Evolutionary conservation across 164 flowering plant genomes (phyloP).

Genomic region (Cinnamomum micranthum): DNA sequence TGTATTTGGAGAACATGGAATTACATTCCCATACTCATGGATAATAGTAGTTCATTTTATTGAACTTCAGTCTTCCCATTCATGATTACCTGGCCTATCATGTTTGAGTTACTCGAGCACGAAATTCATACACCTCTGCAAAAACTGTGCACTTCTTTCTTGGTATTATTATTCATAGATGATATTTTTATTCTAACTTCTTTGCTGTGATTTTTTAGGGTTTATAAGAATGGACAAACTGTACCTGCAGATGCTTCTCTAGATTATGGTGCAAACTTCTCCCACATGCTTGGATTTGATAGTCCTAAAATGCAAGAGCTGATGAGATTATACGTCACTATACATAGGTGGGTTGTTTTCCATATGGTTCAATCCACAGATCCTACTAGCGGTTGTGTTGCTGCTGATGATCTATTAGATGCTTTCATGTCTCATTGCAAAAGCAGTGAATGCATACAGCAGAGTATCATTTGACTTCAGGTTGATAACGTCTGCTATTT

Average conservation of each 20-base stretch:
- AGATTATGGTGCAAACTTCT: constrained; percentile 93
- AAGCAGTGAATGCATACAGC: no score
- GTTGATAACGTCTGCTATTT: not conserved
- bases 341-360: constrained; percentile 59
- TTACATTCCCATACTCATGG: no score
- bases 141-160: no score
- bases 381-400: not conserved
- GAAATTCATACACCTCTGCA: no score
- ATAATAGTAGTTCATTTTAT: no score
- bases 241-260: constrained; percentile 67
- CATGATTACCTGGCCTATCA: no score
- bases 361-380: not conserved
- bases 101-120: no score
- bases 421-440: no score
- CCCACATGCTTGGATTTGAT: constrained; percentile 96
- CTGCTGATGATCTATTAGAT: not conserved
- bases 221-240: constrained; percentile 68
- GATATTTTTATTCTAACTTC: not conserved
- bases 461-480: no score
- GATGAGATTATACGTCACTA: constrained; percentile 94
- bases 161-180: not conserved
- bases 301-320: constrained; percentile 86
- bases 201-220: constrained; percentile 37
- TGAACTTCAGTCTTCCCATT: no score
- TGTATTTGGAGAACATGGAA: no score